phyloP scores from a whole-genome alignment of 495 filamentous ascomycete genomes.

The Aspergillus affinis region DNA sequence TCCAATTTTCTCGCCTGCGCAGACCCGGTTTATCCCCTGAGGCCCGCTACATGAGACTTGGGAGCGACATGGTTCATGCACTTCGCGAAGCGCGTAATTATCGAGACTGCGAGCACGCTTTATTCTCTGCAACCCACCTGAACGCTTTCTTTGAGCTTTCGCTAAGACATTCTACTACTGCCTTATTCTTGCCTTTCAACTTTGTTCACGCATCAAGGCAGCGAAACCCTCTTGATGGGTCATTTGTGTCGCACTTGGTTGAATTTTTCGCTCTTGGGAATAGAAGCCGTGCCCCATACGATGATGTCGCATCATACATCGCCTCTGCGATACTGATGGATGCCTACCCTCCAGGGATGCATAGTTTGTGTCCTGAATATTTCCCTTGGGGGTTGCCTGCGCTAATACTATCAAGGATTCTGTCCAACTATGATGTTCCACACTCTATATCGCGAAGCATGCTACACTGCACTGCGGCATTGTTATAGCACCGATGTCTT shows the following conservation, averaged over 20 bases:
- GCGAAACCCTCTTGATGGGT: constrained; percentile 18
- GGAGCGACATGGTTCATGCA: constrained; percentile 4
- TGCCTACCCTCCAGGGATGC: constrained; percentile 26
- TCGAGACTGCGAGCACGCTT: constrained; percentile 1
- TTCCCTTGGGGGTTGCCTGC: neutral
- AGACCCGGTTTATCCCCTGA: constrained; percentile 8
- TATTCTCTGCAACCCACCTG: constrained; percentile 25
- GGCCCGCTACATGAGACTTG: constrained; percentile 11
- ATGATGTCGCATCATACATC: constrained; percentile 18
- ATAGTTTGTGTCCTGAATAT: constrained; percentile 18
- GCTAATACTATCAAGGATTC: constrained; percentile 18
- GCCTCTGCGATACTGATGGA: constrained; percentile 27
- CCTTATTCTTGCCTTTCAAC: constrained; percentile 21
- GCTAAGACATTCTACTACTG: constrained; percentile 13
- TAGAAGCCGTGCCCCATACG: constrained; percentile 10
- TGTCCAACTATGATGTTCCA: constrained; percentile 18
- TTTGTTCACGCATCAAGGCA: constrained; percentile 20
- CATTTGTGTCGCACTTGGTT: constrained; percentile 20
- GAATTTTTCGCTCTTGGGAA: constrained; percentile 13
- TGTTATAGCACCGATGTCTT: constrained; percentile 12
- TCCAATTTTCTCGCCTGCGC: constrained; percentile 8
- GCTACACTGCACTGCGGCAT: constrained; percentile 12
- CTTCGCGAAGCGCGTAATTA: constrained; percentile 1
- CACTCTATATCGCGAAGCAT: constrained; percentile 19
- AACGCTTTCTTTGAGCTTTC: constrained; percentile 21